phyloP scores from a whole-genome alignment of 139 green algal species.

The Chara braunii region DNA sequence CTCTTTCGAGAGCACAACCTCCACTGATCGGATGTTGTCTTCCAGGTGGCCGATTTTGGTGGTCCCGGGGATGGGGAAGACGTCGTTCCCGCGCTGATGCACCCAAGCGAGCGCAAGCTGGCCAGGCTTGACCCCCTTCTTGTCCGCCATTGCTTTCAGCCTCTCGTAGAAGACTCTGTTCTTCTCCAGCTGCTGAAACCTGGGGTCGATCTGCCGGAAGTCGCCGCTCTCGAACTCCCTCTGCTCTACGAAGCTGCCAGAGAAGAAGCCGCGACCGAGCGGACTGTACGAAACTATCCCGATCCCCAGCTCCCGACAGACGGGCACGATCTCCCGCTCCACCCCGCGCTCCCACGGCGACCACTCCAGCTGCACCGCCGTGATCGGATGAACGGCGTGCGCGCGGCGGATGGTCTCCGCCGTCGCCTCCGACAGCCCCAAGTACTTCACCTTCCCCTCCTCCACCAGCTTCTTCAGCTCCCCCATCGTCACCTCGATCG shows the following conservation, averaged over 20 bases:
- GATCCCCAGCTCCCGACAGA: slow-evolving; percentile 59
- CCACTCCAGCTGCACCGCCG: slow-evolving; percentile 61
- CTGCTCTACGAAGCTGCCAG: slow-evolving; percentile 28
- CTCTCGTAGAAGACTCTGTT: slow-evolving; percentile 59
- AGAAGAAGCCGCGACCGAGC: slow-evolving; percentile 58
- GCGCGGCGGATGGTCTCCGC: slow-evolving; percentile 54
- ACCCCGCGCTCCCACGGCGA: slow-evolving; percentile 62
- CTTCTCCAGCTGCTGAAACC: slow-evolving; percentile 40
- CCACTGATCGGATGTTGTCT: no score
- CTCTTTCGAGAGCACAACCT: background rate
- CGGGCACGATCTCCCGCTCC: slow-evolving; percentile 50
- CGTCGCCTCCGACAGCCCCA: slow-evolving; percentile 59
- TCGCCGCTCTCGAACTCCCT: background rate
- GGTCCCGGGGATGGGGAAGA: slow-evolving; percentile 70
- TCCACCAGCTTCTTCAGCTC: slow-evolving; percentile 45
- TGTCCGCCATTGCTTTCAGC: slow-evolving; percentile 46
- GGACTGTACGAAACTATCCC: slow-evolving; percentile 63
- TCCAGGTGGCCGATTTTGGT: no score
- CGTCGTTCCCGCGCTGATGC: slow-evolving; percentile 52
- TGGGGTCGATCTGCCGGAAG: background rate
- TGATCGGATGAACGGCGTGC: slow-evolving; percentile 53
- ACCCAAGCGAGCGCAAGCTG: slow-evolving; percentile 75
- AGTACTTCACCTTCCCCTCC: slow-evolving; percentile 65
- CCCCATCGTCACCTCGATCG: slow-evolving; percentile 55
- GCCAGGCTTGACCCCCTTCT: slow-evolving; percentile 54